Conservation (phyloP, 1,139 yeast genomes). For the Geotrichum aggregatum region DNA sequence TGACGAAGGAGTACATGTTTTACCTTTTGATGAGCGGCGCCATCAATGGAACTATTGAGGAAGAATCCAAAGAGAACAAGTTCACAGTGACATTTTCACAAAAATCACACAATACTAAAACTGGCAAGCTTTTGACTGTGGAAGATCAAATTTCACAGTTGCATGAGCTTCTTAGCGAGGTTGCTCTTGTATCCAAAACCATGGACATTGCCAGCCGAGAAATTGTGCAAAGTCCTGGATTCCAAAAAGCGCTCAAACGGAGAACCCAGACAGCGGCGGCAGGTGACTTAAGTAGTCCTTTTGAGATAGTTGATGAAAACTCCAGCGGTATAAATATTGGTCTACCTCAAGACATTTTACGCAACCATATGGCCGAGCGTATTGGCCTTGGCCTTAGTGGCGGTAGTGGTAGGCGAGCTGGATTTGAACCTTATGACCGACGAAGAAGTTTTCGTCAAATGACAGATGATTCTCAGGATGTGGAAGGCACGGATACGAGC, state of each 20-base stretch:
- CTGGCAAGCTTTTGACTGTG: background rate
- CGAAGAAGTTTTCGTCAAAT: constrained; percentile 10
- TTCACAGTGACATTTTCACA: constrained; percentile 12
- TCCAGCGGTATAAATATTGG: too few relatives aligned
- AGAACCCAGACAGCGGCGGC: background rate
- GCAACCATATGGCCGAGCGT: background rate
- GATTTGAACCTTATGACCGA: background rate
- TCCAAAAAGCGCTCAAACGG: background rate
- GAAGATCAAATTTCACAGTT: constrained; percentile 12
- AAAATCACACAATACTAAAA: background rate
- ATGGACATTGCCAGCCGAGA: constrained; percentile 12
- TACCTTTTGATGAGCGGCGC: constrained; percentile 9
- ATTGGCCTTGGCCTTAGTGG: background rate
- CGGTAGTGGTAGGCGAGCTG: background rate
- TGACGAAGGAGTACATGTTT: constrained; percentile 14
- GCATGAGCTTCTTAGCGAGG: constrained; percentile 7
- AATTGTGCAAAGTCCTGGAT: background rate
- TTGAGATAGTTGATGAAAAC: too few relatives aligned
- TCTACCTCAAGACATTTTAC: too few relatives aligned
- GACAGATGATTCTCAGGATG: constrained; percentile 12
- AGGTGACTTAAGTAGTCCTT: too few relatives aligned
- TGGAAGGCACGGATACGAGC: constrained; percentile 13
- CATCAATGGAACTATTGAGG: constrained; percentile 12
- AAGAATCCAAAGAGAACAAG: background rate
- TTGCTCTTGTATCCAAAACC: constrained; percentile 3